Conservation (phyloP, 768 basidiomycete genomes). For the Mycena pura region DNA sequence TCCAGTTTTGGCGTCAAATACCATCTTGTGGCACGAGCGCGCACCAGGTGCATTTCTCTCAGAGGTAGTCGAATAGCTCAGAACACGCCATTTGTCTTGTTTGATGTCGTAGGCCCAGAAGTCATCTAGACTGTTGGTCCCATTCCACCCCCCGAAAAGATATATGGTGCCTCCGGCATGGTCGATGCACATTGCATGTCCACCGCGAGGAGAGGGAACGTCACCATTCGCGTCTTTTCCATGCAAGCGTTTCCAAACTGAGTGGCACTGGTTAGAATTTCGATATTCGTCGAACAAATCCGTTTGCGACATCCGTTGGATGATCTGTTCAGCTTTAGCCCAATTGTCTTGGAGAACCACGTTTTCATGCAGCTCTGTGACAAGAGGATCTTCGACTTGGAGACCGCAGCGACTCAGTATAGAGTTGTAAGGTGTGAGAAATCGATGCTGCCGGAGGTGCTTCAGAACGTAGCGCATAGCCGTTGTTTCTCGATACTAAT, state of each 20-base stretch:
- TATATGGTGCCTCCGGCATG: slow-evolving; percentile 66
- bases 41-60: slow-evolving; percentile 73
- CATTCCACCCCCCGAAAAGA: slow-evolving; percentile 83
- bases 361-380: slow-evolving; percentile 67
- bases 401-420: slow-evolving; percentile 63
- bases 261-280: slow-evolving; percentile 61
- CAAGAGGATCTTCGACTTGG: slow-evolving; percentile 71
- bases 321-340: slow-evolving; percentile 58
- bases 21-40: slow-evolving; percentile 84
- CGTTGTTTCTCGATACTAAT: slow-evolving; percentile 69
- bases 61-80: slow-evolving; percentile 59
- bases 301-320: slow-evolving; percentile 55
- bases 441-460: slow-evolving; percentile 77
- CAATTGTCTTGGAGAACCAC: slow-evolving; percentile 75
- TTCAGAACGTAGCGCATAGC: slow-evolving; percentile 75
- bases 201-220: slow-evolving; percentile 70
- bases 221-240: slow-evolving; percentile 73
- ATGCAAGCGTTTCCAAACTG: slow-evolving; percentile 64
- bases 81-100: slow-evolving; percentile 64
- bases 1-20: slow-evolving; percentile 74
- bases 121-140: slow-evolving; percentile 74
- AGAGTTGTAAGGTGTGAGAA: slow-evolving; percentile 67
- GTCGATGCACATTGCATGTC: slow-evolving; percentile 86
- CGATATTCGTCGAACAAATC: slow-evolving; percentile 71
- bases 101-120: slow-evolving; percentile 77